Percentiles rank a stretch among this genome's conserved stretches.
These are phyloP conservation scores for Rosa chinensis DNA, from an alignment of 306 rosid genomes.

Conservation along the genomic window DNA sequence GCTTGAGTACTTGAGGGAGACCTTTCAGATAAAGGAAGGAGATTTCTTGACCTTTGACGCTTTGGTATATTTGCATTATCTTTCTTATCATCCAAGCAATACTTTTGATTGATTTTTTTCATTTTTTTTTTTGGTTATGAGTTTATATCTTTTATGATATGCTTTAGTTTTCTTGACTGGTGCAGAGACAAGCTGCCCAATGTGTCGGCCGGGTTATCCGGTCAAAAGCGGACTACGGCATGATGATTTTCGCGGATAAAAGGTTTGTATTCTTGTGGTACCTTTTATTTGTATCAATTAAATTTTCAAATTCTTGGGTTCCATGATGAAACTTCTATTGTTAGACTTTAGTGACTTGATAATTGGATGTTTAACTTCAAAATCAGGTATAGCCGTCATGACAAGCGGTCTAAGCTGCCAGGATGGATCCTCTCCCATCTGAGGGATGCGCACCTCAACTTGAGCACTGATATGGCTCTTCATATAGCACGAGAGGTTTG, in stretches of 20 bases:
- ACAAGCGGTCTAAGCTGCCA: constrained; percentile 92
- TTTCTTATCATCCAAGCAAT: constrained; percentile 6
- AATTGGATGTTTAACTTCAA: not conserved
- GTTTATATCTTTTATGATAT: constrained; percentile 4
- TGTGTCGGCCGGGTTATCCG: constrained; percentile 96
- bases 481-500: constrained; percentile 90
- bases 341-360: not conserved
- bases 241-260: constrained; percentile 99
- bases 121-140: not conserved
- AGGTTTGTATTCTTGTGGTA: constrained; percentile 41
- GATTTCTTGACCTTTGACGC: constrained; percentile 97
- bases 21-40: constrained; percentile 93
- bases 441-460: constrained; percentile 89
- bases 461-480: constrained; percentile 99
- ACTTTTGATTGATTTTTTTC: not conserved
- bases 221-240: constrained; percentile 96
- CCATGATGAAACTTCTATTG: not conserved
- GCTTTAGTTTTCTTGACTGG: constrained; percentile 22
- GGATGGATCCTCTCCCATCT: constrained; percentile 92
- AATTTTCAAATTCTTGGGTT: not conserved
- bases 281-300: constrained; percentile 10
- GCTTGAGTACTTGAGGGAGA: constrained; percentile 75
- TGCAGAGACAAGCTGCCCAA: constrained; percentile 97
- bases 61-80: constrained; percentile 49
- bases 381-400: constrained; percentile 93